These are phyloP conservation scores for Sarocladium kiliense DNA, from an alignment of 2,329 filamentous ascomycete species.

Conservation along the genomic window DNA sequence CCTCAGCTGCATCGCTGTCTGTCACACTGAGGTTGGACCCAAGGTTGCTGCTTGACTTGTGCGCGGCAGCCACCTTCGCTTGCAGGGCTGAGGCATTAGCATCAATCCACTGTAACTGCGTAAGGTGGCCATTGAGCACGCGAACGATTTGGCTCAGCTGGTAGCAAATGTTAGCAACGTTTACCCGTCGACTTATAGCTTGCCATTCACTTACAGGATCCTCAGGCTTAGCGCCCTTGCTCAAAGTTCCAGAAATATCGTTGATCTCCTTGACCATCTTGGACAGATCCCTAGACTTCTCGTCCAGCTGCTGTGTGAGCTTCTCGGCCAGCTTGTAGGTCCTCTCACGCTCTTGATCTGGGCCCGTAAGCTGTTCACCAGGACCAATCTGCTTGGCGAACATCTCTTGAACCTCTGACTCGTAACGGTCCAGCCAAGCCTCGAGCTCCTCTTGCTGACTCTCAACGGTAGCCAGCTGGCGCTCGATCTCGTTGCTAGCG, in stretches of 20 bases:
- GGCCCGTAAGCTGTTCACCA: conserved; percentile 72
- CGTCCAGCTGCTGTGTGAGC: conserved; percentile 81
- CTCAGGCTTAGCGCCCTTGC: conserved; percentile 82
- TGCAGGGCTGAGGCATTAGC: conserved; percentile 75
- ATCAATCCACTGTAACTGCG: conserved; percentile 91
- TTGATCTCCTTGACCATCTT: conserved; percentile 99
- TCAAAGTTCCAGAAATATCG: conserved; percentile 79
- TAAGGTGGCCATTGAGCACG: conserved; percentile 88
- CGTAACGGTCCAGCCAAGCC: conserved; percentile 83
- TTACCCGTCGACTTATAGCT: conserved; percentile 8
- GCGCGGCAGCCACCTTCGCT: conserved; percentile 74
- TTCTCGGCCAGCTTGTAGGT: conserved; percentile 97
- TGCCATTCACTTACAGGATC: conserved; percentile 63
- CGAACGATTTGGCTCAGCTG: conserved; percentile 92
- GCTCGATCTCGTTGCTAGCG: conserved; percentile 88
- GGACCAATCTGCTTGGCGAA: conserved; percentile 73
- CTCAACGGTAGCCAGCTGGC: conserved; percentile 84
- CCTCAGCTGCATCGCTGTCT: conserved; percentile 71
- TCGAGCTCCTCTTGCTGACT: conserved; percentile 89
- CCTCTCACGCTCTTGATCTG: conserved; percentile 91
- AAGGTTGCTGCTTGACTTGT: conserved; percentile 67
- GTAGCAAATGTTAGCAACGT: conserved; percentile 14
- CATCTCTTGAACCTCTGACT: conserved; percentile 85
- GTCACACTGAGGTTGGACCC: conserved; percentile 51
- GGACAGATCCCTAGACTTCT: conserved; percentile 86